phyloP scores from a whole-genome alignment of 495 filamentous ascomycete genomes.

The Hypoxylon crocopeplum region DNA sequence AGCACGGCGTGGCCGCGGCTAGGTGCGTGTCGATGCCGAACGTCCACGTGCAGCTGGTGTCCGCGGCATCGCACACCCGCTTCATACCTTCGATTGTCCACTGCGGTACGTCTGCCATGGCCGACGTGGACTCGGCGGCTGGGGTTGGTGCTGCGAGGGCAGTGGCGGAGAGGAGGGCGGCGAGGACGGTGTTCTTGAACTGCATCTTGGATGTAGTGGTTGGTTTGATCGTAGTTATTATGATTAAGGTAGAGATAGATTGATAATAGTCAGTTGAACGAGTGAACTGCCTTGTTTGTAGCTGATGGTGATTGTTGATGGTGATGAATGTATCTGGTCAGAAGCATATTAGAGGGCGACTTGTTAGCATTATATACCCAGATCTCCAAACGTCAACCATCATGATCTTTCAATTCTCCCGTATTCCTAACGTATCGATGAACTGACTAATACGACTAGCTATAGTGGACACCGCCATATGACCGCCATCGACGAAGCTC shows the following conservation, averaged over 20 bases:
- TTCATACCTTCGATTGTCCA: slow-evolving; percentile 51
- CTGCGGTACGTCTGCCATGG: slow-evolving; percentile 41
- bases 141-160: slow-evolving; percentile 40
- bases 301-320: slow-evolving; percentile 15
- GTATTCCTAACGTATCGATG: slow-evolving; percentile 6
- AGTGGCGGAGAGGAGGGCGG: slow-evolving; percentile 44
- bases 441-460: not conserved
- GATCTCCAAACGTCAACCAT: slow-evolving; percentile 1
- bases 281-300: slow-evolving; percentile 10
- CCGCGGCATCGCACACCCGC: slow-evolving; percentile 50
- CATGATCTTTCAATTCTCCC: not conserved
- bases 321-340: slow-evolving; percentile 4
- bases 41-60: slow-evolving; percentile 53
- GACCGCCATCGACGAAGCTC: slow-evolving; percentile 24
- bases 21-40: slow-evolving; percentile 50
- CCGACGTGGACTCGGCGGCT: slow-evolving; percentile 10
- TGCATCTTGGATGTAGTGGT: slow-evolving; percentile 52
- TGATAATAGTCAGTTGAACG: slow-evolving; percentile 1
- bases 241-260: slow-evolving; percentile 1
- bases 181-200: slow-evolving; percentile 45
- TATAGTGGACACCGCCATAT: slow-evolving; percentile 14
- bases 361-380: slow-evolving; percentile 19
- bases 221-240: slow-evolving; percentile 16
- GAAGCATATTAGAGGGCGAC: slow-evolving; percentile 4
- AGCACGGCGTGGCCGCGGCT: slow-evolving; percentile 39